Percentiles rank a stretch among this genome's conserved stretches.
Conservation (phyloP, 2,329 filamentous ascomycete genomes). For the Trichophyton benhamiae region DNA sequence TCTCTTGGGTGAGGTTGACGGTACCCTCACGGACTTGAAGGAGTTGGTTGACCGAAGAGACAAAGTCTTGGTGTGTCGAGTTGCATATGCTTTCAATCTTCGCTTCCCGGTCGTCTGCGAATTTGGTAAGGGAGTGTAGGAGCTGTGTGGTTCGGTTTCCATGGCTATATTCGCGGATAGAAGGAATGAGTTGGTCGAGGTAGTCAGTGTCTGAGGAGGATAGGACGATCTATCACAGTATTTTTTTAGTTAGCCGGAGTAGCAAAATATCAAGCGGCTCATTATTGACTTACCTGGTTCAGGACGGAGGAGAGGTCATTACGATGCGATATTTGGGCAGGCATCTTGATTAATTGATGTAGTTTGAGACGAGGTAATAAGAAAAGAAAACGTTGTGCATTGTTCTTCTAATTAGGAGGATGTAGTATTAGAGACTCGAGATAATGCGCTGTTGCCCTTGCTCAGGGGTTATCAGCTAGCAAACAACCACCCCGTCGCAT, state of each 20-base stretch:
- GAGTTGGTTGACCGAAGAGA: conserved; percentile 86
- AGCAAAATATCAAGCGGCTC: not conserved
- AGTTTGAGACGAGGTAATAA: not conserved
- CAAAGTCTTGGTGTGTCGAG: conserved; percentile 93
- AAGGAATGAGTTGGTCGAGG: conserved; percentile 86
- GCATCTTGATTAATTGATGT: conserved; percentile 18
- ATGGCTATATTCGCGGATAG: conserved; percentile 77
- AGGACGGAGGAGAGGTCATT: conserved; percentile 29
- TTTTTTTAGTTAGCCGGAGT: not conserved
- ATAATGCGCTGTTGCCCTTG: not conserved
- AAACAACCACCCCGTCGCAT: not conserved
- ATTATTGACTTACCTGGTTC: conserved; percentile 25
- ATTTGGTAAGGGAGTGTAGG: conserved; percentile 64
- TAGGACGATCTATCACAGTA: conserved; percentile 61
- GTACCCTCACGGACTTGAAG: conserved; percentile 84
- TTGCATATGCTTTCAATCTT: conserved; percentile 93
- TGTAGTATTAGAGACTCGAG: not conserved
- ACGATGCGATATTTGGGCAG: conserved; percentile 23
- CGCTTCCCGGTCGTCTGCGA: conserved; percentile 72
- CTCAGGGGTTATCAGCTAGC: not conserved
- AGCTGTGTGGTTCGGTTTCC: conserved; percentile 61
- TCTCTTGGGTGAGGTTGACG: conserved; percentile 76
- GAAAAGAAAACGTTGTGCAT: not conserved
- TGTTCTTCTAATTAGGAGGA: not conserved
- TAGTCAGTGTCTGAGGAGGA: conserved; percentile 87